Evolutionary conservation across 495 filamentous ascomycete species (phyloP).

Genomic region (Hyaloscypha finlandica): DNA sequence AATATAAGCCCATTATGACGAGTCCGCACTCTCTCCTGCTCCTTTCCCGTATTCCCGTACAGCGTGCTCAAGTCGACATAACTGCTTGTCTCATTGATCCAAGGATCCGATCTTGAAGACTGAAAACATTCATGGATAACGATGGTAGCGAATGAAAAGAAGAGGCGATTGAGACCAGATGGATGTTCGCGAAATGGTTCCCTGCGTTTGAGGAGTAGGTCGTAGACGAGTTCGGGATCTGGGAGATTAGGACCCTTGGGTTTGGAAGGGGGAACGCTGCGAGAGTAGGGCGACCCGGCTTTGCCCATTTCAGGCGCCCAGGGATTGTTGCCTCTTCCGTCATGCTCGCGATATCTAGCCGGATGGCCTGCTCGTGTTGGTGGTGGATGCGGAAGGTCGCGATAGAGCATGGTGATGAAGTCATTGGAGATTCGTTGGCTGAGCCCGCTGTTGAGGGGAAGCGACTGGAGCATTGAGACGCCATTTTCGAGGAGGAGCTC

Average conservation of each 20-base stretch:
- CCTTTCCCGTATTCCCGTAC: conserved; percentile 77
- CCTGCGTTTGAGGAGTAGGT: conserved; percentile 40
- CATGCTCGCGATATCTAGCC: conserved; percentile 59
- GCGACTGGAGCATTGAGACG: conserved; percentile 39
- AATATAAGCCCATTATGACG: conserved; percentile 82
- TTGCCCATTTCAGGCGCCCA: conserved; percentile 64
- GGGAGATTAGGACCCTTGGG: conserved; percentile 52
- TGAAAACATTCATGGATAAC: conserved; percentile 68
- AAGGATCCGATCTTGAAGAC: conserved; percentile 45
- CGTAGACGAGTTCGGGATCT: conserved; percentile 67
- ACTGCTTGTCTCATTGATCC: conserved; percentile 73
- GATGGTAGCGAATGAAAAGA: conserved; percentile 87
- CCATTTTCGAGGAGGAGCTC: conserved; percentile 40
- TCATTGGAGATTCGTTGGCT: conserved; percentile 44
- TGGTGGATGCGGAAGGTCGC: conserved; percentile 58
- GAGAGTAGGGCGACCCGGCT: conserved; percentile 66
- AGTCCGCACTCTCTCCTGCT: conserved; percentile 74
- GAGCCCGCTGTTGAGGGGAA: conserved; percentile 38
- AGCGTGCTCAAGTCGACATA: conserved; percentile 84
- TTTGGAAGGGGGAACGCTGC: conserved; percentile 63
- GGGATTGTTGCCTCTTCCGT: conserved; percentile 70
- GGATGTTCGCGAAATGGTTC: conserved; percentile 39
- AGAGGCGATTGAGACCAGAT: conserved; percentile 74
- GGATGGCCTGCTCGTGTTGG: conserved; percentile 29
- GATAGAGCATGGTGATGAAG: conserved; percentile 73